Conservation (phyloP, 768 basidiomycete genomes). For the Amanita jacksonii region DNA sequence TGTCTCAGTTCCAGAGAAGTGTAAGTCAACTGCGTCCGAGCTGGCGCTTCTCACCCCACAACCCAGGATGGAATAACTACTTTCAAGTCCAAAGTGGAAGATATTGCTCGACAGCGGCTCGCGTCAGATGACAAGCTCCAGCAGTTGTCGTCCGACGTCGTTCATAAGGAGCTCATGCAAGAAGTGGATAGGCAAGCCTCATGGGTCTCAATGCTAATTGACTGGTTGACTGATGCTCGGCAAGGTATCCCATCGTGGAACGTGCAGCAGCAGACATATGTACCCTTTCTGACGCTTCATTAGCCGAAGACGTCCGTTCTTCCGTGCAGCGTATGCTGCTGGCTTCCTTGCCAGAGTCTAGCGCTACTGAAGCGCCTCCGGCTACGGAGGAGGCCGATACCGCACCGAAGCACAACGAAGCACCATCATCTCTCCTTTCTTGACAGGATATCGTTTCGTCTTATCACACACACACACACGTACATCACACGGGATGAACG, state of each 20-base stretch:
- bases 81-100: constrained; percentile 50
- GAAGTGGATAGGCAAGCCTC: constrained; percentile 55
- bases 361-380: constrained; percentile 10
- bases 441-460: no score
- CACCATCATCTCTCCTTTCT: background rate
- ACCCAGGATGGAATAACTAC: constrained; percentile 40
- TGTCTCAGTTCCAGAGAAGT: constrained; percentile 50
- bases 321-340: constrained; percentile 37
- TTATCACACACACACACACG: background rate
- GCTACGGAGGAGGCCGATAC: constrained; percentile 1
- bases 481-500: no score
- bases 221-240: no score
- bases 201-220: no score
- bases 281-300: constrained; percentile 37
- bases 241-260: constrained; percentile 62
- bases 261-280: constrained; percentile 45
- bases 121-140: constrained; percentile 43
- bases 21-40: constrained; percentile 29
- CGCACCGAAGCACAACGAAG: background rate
- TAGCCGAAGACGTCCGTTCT: constrained; percentile 31
- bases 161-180: constrained; percentile 57
- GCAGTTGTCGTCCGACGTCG: constrained; percentile 38
- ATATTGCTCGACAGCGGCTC: constrained; percentile 50
- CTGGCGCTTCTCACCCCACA: constrained; percentile 2
- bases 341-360: constrained; percentile 22